Evolutionary conservation across 805 yeast genomes (phyloP), one percentile per base, ranked within the genome.

Genomic region (Spathaspora passalidarum): DNA sequence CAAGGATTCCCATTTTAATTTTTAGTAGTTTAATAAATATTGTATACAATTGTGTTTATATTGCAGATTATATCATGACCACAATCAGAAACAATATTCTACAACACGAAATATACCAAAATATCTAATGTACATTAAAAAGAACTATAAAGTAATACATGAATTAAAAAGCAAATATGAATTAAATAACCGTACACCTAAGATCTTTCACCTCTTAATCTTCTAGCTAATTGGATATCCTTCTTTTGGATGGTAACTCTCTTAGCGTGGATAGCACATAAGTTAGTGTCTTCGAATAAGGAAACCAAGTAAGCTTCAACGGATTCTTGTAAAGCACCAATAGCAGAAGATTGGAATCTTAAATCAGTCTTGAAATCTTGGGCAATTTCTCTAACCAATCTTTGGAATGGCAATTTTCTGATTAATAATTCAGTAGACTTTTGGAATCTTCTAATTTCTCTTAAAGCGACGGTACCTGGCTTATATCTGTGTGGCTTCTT

Each of bases 401-500:
- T 72, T 57, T 72, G 76, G 70, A 72, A 72, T 21, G 77, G 77
- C 58, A 72, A 72, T 65, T 72, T 72, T 72, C 77, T 72, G 62
- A 72, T 72, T 57, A 72, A 68, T 40, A 72, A 66, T 59, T 72
- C 77, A 54, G 77, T 72, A 43, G 76, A 72, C 59, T 72, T 72
- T 57, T 72, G 77, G 64, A 72, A 72, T 68, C 76, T 70, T 70
- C 77, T 70, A 56, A 72, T 72, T 68, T 72, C 77, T 70, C 77
- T 70, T 62, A 72, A 72, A 52, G 77, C 77, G 51, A 72, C 77
- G 60, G 77, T 72, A 72, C 77, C 77, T 56, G 77, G 77, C 72
- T 72, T 72, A 65, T 72, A 72, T 71, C 77, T 72, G 73, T 72
- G 77, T 29, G 77, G 77, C 63, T 72, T 72, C 70, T 72, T 72